Percentiles rank a stretch among this genome's conserved stretches.
phyloP scores from a whole-genome alignment of 106 monocot species.

The Gastrodia elata region DNA sequence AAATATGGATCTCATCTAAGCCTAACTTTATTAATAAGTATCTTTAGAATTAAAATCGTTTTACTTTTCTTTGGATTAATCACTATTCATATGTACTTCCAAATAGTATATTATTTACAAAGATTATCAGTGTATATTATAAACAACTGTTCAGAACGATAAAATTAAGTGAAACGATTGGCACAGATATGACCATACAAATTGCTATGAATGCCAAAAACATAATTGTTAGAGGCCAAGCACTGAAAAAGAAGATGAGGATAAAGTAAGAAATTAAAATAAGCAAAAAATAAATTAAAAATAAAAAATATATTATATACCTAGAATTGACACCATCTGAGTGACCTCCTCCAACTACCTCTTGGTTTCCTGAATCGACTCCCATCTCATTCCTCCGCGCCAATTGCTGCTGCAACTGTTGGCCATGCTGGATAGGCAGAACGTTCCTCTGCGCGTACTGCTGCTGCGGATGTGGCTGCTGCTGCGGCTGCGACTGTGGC shows the following conservation, averaged over 20 bases:
- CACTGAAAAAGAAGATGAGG: not conserved
- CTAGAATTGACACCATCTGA: conserved; percentile 33
- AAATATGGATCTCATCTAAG: too few species aligned
- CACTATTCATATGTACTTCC: too few species aligned
- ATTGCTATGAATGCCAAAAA: not conserved
- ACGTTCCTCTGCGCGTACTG: not conserved
- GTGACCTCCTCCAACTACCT: conserved; percentile 9
- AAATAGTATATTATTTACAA: too few species aligned
- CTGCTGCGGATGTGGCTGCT: not conserved
- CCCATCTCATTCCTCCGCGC: conserved; percentile 49
- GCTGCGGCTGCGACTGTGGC: conserved; percentile 1
- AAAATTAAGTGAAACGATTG: too few species aligned
- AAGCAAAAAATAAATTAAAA: not conserved
- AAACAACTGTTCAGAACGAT: too few species aligned
- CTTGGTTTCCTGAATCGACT: conserved; percentile 18
- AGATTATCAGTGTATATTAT: too few species aligned
- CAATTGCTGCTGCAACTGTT: conserved; percentile 56
- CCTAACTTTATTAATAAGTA: too few species aligned
- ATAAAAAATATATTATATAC: conserved; percentile 12
- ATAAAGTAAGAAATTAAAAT: too few species aligned
- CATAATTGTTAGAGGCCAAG: not conserved
- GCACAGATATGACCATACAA: too few species aligned
- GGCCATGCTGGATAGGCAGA: not conserved
- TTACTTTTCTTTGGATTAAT: too few species aligned
- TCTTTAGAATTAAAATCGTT: too few species aligned